Evolutionary conservation across 208 protist species (phyloP).

Genomic region (Acanthamoeba culbertsoni): DNA sequence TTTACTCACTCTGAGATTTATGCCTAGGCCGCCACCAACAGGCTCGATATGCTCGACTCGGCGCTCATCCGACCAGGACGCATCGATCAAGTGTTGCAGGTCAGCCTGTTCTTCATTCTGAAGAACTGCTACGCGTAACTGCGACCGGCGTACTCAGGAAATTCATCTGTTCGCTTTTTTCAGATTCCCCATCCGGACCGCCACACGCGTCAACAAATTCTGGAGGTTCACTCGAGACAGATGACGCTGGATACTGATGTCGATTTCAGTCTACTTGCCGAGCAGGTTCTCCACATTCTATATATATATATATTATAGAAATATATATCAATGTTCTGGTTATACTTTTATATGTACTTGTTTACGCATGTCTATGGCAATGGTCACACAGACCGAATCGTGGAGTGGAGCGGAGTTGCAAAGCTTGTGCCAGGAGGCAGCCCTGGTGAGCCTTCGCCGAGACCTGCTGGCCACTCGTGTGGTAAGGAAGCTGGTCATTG

Average conservation of each 20-base stretch:
- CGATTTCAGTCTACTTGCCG: not conserved
- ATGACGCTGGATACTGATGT: not conserved
- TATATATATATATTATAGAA: too few relatives aligned
- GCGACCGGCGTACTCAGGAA: not conserved
- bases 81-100: slow-evolving; percentile 67
- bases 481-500: not conserved
- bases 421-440: slow-evolving; percentile 80
- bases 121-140: too few relatives aligned
- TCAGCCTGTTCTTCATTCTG: not conserved
- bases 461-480: not conserved
- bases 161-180: not conserved
- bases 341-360: not conserved
- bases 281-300: too few relatives aligned
- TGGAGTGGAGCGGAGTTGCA: slow-evolving; percentile 81
- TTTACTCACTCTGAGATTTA: not conserved
- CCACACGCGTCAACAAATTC: not conserved
- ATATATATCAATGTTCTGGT: not conserved
- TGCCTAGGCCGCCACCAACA: slow-evolving; percentile 74
- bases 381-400: not conserved
- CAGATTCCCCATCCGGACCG: not conserved
- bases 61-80: slow-evolving; percentile 75
- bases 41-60: slow-evolving; percentile 70
- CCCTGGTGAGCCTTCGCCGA: slow-evolving; percentile 56
- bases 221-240: not conserved
- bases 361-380: not conserved